phyloP scores from a whole-genome alignment of 2,329 filamentous ascomycete genomes.

The Hypoxylon rubiginosum region DNA sequence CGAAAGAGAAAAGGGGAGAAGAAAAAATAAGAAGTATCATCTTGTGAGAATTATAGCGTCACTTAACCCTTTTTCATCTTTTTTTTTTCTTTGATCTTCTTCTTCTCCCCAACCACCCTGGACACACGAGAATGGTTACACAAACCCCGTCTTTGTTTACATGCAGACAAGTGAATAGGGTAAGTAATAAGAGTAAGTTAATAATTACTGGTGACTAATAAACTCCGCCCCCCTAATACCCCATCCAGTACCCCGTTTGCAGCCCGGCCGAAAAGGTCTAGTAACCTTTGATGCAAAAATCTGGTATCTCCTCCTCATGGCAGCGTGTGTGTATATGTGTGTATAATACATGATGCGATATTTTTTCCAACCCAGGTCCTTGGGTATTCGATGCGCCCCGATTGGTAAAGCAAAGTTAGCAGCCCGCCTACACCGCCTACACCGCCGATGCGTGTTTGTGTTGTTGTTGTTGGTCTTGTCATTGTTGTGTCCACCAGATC shows the following conservation, averaged over 20 bases:
- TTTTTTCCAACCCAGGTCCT: slow-evolving; percentile 28
- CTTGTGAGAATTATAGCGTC: too few relatives aligned
- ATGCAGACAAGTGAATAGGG: neutral
- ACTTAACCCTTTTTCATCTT: neutral
- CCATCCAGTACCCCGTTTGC: slow-evolving; percentile 23
- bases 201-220: neutral
- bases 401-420: slow-evolving; percentile 36
- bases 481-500: slow-evolving; percentile 34
- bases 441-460: slow-evolving; percentile 25
- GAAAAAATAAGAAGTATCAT: too few relatives aligned
- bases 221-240: too few relatives aligned
- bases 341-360: slow-evolving; percentile 26
- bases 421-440: slow-evolving; percentile 25
- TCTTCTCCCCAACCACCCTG: too few relatives aligned
- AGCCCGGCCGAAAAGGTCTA: slow-evolving; percentile 36
- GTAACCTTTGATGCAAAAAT: slow-evolving; percentile 42
- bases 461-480: too few relatives aligned
- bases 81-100: neutral
- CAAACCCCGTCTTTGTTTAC: neutral
- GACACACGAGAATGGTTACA: neutral
- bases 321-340: neutral
- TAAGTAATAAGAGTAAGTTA: neutral
- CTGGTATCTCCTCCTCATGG: slow-evolving; percentile 43
- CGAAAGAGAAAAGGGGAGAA: neutral
- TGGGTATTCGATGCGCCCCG: slow-evolving; percentile 33